Evolutionary conservation across 352 stramenopile genomes (phyloP), one percentile per base, ranked within the genome.

Genomic region (Globisporangium middletonii): DNA sequence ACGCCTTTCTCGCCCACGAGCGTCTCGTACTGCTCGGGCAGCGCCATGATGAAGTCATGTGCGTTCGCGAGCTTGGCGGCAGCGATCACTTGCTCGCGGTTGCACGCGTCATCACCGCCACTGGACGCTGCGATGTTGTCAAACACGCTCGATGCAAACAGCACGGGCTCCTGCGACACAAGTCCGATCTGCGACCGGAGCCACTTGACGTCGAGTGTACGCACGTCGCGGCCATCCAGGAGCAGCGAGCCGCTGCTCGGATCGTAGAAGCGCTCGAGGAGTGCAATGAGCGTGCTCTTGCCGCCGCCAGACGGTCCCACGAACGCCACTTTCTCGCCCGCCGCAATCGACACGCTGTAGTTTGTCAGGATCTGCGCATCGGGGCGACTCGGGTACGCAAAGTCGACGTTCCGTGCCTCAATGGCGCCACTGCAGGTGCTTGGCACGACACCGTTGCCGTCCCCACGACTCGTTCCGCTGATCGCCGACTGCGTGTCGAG

Each of bases 21-120:
- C 0, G 72, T 81, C 65, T 97, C 79, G 68, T 95, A 97, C 75
- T 94, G 55, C 77, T 77, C n/a, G 76, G 91, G 89, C 26, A 98
- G 79, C 23, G 68, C 60, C 58, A 78, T 79, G 56, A 97, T 97
- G 62, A 80, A 80, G 1, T 58, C 66, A 51, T 81, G 72, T 2
- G 69, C 69, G 38, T 77, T 79, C 12, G 68, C 63, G 48, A 75
- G n/a, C 51, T 83, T 76, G 12, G 68, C 67, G 0, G 72, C 72
- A 13, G 33, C 50, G 15, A 56, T n/a, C 13, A 47, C 18, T 11
- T 56, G 50, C 38, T 56, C 50, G 15, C 50, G 50, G 33, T 18
- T 41, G 48, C 7, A 35, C 30, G 37, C 13, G 3, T 18, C 33
- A 16, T 44, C 23, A 23, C 23, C 42, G 12, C 23, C 77, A 42